phyloP scores from a whole-genome alignment of 148 eudicot species.

The Camellia japonica region DNA sequence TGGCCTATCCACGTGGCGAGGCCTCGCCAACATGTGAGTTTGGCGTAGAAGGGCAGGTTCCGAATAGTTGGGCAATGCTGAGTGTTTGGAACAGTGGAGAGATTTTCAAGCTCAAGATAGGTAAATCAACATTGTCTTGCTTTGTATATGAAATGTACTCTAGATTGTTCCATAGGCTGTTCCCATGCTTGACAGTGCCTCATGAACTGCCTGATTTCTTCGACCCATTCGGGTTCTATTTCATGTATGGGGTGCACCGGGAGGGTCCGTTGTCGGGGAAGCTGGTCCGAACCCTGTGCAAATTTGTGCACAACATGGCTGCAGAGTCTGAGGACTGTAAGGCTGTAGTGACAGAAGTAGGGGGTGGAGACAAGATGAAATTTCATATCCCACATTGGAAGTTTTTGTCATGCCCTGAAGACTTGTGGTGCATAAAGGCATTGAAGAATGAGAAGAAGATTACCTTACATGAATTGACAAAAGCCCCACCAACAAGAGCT shows the following conservation, averaged over 20 bases:
- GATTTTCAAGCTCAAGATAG: conserved; percentile 25
- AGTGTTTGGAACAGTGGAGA: conserved; percentile 37
- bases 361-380: conserved; percentile 21
- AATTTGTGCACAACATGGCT: conserved; percentile 33
- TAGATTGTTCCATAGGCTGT: conserved; percentile 12
- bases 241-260: conserved; percentile 30
- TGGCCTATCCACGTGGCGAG: conserved; percentile 22
- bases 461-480: conserved; percentile 20
- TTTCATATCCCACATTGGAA: conserved; percentile 32
- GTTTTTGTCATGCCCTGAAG: conserved; percentile 30
- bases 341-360: conserved; percentile 32
- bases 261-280: conserved; percentile 28
- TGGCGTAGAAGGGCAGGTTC: conserved; percentile 1
- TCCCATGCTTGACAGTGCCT: conserved; percentile 26
- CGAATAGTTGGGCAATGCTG: conserved; percentile 32
- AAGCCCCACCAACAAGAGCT: conserved; percentile 12
- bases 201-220: conserved; percentile 18
- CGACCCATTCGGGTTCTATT: conserved; percentile 30
- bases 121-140: conserved; percentile 21
- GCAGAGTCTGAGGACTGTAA: conserved; percentile 19
- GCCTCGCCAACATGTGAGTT: background rate
- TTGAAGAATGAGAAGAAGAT: conserved; percentile 18
- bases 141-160: conserved; percentile 11
- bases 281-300: conserved; percentile 27
- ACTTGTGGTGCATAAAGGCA: conserved; percentile 38